phyloP scores from a whole-genome alignment of 495 filamentous ascomycete species.

The Aspergillus biplanus region DNA sequence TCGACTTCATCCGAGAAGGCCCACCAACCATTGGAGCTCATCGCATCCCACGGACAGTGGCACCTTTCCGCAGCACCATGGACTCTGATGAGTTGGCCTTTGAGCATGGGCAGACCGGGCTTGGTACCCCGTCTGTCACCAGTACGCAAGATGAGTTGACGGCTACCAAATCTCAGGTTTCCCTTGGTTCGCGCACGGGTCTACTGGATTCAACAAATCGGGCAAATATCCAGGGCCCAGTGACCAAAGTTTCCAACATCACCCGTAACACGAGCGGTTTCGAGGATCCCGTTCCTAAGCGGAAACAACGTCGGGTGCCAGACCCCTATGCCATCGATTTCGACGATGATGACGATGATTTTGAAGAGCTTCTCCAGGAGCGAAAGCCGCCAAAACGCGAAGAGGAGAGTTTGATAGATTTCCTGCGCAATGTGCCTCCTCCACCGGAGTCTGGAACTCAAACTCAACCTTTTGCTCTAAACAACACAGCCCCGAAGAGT shows the following conservation, averaged over 20 bases:
- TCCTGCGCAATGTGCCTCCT: constrained; percentile 72
- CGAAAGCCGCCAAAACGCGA: constrained; percentile 46
- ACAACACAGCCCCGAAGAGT: constrained; percentile 48
- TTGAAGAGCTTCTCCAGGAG: constrained; percentile 61
- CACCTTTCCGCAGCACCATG: constrained; percentile 82
- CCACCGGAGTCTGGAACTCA: constrained; percentile 64
- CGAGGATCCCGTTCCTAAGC: constrained; percentile 42
- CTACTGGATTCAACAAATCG: constrained; percentile 51
- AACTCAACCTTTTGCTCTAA: constrained; percentile 41
- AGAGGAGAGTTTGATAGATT: constrained; percentile 81
- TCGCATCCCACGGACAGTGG: constrained; percentile 79
- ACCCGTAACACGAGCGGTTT: constrained; percentile 21
- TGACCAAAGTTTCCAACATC: constrained; percentile 16
- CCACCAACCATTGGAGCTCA: constrained; percentile 61
- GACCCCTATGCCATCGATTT: constrained; percentile 94
- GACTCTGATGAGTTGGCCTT: constrained; percentile 76
- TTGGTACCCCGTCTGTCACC: constrained; percentile 39
- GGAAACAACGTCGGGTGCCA: constrained; percentile 75
- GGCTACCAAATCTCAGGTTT: constrained; percentile 51
- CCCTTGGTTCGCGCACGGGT: constrained; percentile 61
- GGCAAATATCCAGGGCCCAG: constrained; percentile 23
- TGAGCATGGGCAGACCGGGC: constrained; percentile 31
- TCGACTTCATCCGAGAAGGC: constrained; percentile 91
- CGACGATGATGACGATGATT: constrained; percentile 75
- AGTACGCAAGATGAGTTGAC: constrained; percentile 49